A percentile compares a stretch with the other conserved stretches of the same genome.
Evolutionary conservation across 495 filamentous ascomycete genomes (phyloP).

Genomic region (Tirmania nivea): DNA sequence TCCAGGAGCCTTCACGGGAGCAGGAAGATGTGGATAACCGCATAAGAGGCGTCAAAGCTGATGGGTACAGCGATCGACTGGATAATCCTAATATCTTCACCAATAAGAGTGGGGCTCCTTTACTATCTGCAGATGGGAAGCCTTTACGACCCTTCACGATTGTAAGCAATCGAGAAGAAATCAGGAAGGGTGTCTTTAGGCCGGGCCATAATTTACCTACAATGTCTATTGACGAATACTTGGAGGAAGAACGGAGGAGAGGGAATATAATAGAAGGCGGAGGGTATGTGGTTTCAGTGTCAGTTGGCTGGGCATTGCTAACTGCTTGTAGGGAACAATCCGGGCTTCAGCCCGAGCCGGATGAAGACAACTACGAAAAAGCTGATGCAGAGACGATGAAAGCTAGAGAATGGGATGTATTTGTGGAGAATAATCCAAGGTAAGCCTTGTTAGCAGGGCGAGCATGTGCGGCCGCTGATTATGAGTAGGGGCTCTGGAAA

Average conservation of each 20-base stretch:
- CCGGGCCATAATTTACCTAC: constrained; percentile 85
- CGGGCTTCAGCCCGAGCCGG: constrained; percentile 41
- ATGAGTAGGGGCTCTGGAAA: constrained; percentile 47
- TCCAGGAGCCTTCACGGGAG: constrained; percentile 18
- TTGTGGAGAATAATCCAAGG: constrained; percentile 67
- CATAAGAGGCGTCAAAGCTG: constrained; percentile 21
- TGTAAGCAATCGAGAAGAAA: constrained; percentile 49
- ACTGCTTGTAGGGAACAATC: constrained; percentile 35
- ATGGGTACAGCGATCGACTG: constrained; percentile 52
- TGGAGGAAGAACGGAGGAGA: constrained; percentile 68
- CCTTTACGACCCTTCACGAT: constrained; percentile 84
- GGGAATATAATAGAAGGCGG: constrained; percentile 89
- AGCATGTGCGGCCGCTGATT: neutral
- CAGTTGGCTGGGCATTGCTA: neutral
- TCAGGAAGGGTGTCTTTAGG: constrained; percentile 68
- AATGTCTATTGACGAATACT: constrained; percentile 94
- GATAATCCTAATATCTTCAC: constrained; percentile 30
- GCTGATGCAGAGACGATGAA: constrained; percentile 83
- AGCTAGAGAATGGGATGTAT: constrained; percentile 90
- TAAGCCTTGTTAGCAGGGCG: constrained; percentile 2
- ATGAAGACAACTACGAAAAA: constrained; percentile 74
- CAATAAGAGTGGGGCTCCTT: constrained; percentile 39
- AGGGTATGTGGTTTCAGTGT: constrained; percentile 16
- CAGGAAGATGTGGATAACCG: constrained; percentile 6
- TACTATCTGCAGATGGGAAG: constrained; percentile 62